These are phyloP conservation scores for Dioscorea zingiberensis DNA, from an alignment of 106 monocot species.

Conservation along the genomic window DNA sequence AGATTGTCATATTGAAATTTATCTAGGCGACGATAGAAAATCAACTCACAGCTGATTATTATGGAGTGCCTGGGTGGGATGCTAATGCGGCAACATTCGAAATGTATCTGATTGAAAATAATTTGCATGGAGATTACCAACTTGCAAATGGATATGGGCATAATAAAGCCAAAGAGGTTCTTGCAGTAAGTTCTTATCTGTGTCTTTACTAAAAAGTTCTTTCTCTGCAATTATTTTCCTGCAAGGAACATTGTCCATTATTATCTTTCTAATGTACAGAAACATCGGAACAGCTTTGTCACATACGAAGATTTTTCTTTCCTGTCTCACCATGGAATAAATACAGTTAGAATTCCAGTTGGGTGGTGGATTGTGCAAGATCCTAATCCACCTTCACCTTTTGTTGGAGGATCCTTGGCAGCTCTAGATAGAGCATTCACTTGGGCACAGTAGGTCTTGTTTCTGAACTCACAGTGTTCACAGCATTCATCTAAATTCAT, in stretches of 20 bases:
- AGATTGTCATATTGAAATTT: not conserved
- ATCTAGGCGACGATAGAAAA: conserved; percentile 49
- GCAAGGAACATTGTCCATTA: not conserved
- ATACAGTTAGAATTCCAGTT: conserved; percentile 79
- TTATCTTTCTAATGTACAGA: conserved; percentile 30
- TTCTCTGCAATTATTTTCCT: not conserved
- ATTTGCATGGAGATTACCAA: conserved; percentile 82
- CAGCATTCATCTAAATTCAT: not conserved
- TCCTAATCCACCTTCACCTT: conserved; percentile 76
- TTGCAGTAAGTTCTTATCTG: conserved; percentile 29
- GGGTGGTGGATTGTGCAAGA: conserved; percentile 89
- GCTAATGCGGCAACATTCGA: conserved; percentile 68
- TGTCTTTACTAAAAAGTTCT: not conserved
- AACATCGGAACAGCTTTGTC: conserved; percentile 57
- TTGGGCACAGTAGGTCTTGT: conserved; percentile 75
- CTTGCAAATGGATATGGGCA: conserved; percentile 79
- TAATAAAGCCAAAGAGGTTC: conserved; percentile 42
- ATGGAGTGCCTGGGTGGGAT: conserved; percentile 56
- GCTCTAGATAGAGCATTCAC: conserved; percentile 64
- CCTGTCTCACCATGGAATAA: conserved; percentile 56
- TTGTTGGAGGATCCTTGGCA: conserved; percentile 55
- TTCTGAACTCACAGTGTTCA: not conserved
- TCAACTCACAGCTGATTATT: conserved; percentile 48
- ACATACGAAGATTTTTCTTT: conserved; percentile 67
- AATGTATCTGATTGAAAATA: conserved; percentile 52